Conservation (phyloP, 768 basidiomycete species). For the Galerina marginata region DNA sequence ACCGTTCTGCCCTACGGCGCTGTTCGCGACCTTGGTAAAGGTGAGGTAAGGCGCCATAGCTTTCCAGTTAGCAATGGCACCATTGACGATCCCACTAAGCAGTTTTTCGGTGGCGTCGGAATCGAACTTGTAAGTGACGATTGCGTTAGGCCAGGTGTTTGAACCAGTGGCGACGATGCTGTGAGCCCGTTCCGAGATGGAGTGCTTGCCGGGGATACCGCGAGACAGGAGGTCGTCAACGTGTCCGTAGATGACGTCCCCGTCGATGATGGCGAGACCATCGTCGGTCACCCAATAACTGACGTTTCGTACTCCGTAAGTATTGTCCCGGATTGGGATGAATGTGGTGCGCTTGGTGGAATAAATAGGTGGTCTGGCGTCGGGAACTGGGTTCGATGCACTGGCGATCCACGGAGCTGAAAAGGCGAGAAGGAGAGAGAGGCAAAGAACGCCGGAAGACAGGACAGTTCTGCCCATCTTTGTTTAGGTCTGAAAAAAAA, state of each 20-base stretch:
- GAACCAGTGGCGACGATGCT: not conserved
- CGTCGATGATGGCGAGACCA: conserved; percentile 2
- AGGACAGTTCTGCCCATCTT: too few relatives aligned
- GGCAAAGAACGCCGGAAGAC: too few relatives aligned
- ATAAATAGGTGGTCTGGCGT: too few relatives aligned
- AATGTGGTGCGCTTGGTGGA: not conserved
- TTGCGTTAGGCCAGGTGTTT: not conserved
- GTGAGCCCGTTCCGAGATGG: not conserved
- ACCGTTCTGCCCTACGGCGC: not conserved
- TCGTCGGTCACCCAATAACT: conserved; percentile 7
- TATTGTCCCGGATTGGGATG: not conserved
- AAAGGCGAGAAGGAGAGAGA: too few relatives aligned
- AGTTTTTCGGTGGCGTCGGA: not conserved
- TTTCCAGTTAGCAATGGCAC: not conserved
- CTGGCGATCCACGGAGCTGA: too few relatives aligned
- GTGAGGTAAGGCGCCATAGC: not conserved
- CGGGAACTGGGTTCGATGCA: too few relatives aligned
- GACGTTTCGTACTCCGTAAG: not conserved
- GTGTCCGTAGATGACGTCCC: conserved; percentile 3
- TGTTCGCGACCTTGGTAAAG: not conserved
- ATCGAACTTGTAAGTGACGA: not conserved
- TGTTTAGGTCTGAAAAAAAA: too few relatives aligned
- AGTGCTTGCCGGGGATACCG: not conserved
- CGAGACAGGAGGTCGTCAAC: not conserved
- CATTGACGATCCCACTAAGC: not conserved